Conservation (phyloP, 179 eudicot species). For the Spergularia azorica region DNA sequence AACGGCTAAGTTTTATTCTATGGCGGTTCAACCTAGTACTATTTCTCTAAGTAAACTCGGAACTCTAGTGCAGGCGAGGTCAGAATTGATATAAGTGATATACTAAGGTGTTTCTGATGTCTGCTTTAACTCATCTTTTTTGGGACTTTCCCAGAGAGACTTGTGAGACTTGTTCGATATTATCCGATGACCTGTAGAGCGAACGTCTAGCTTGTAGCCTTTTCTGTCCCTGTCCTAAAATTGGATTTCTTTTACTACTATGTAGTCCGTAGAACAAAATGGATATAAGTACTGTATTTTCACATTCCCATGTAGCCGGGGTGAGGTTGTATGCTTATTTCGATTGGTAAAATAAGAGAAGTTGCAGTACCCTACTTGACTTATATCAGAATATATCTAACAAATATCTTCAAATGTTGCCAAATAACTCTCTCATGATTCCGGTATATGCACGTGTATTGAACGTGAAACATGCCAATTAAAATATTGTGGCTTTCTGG, state of each 20-base stretch:
- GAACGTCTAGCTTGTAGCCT: too few species aligned
- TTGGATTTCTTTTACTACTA: too few species aligned
- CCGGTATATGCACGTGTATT: neutral
- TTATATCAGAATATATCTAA: neutral
- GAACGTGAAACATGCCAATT: neutral
- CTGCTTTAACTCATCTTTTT: too few species aligned
- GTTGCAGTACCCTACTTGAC: neutral
- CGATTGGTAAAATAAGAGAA: neutral
- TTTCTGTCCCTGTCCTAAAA: too few species aligned
- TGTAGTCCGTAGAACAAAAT: too few species aligned
- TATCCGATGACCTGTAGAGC: too few species aligned
- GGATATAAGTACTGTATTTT: too few species aligned
- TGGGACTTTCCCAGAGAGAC: too few species aligned
- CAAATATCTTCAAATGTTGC: neutral
- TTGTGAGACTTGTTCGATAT: too few species aligned
- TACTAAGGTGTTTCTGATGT: too few species aligned
- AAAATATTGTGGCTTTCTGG: neutral
- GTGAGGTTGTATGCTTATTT: neutral
- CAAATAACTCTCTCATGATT: neutral
- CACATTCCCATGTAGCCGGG: neutral
- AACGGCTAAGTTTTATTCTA: conserved; percentile 3
- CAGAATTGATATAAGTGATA: neutral
- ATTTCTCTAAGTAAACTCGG: neutral
- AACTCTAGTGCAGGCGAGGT: neutral
- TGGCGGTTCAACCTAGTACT: neutral